Evolutionary conservation across 176 grass and related monocot species (phyloP), one percentile per base, ranked within the genome.

Genomic region (Alloteropsis semialata): DNA sequence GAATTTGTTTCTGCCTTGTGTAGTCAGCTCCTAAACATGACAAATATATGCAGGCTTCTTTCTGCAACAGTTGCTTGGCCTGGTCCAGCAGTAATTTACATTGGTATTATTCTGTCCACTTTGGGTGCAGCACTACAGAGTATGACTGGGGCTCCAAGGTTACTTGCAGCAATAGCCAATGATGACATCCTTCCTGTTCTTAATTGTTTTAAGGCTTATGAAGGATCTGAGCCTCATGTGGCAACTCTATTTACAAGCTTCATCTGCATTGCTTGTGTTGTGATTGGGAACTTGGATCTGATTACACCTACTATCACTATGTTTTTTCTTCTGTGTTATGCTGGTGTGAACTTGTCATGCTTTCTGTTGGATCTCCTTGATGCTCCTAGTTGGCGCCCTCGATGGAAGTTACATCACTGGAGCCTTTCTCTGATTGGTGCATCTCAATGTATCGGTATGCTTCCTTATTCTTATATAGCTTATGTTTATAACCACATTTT

Each of bases 321-420:
- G 96, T 98, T 98, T 90, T 98, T 95, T 79, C 90, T 98, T 60
- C 41, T 98, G 53, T 98, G 96, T 82, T 98, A 95, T 90, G 90
- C 90, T 60, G 96, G 96, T 82, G 96, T 98, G 45, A 98, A 98
- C 76, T 67, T 98, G 64, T 95, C 92, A 44, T 95, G 96, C 83
- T 98, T 98, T 90, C 85, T 98, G 18, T 79, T 98, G 32, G 96
- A 98, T 86, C 84, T 98, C 63, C 96, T 98, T 44, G 96, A 98
- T 90, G 96, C 96, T 85, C 96, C 96, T 84, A 98, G 96, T 53
- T 98, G 96, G 96, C 92, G 96, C 16, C 96, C 96, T 57, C 87
- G 96, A 83, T 98, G 96, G 96, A 98, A 95, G 75, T 84, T 95
- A 60, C 96, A 98, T 72, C 96, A 98, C 63, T 98, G 92, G 96